These are phyloP conservation scores for Sarocladium oryzae DNA, from an alignment of 2,329 filamentous ascomycete genomes.

Conservation along the genomic window DNA sequence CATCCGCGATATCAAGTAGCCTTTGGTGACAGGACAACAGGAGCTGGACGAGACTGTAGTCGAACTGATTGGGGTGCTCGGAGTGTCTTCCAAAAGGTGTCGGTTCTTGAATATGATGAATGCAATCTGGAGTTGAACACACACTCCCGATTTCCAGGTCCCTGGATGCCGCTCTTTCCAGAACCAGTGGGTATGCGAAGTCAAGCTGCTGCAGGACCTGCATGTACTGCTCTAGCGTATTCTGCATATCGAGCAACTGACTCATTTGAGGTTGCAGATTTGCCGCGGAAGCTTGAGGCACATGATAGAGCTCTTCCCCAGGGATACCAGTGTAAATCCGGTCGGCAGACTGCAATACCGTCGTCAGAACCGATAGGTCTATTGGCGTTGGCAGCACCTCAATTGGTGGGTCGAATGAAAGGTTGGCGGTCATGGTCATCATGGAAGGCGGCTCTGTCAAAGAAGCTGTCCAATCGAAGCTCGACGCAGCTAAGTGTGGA, in stretches of 20 bases:
- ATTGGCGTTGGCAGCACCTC: not conserved
- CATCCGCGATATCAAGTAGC: constrained; percentile 30
- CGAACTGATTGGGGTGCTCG: not conserved
- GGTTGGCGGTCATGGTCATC: too few relatives aligned
- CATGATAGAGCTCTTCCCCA: not conserved
- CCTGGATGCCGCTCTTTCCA: not conserved
- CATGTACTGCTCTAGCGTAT: not conserved
- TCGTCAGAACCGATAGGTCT: not conserved
- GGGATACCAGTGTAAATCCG: not conserved
- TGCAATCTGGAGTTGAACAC: not conserved
- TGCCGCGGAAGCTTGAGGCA: not conserved
- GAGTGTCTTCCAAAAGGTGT: not conserved
- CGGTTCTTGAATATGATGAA: not conserved
- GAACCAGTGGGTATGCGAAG: not conserved
- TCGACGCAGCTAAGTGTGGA: not conserved
- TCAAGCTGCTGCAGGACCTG: not conserved
- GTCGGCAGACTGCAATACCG: not conserved
- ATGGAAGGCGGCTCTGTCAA: not conserved
- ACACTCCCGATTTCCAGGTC: not conserved
- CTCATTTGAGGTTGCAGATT: not conserved
- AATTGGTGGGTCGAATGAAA: not conserved
- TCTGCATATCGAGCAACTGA: not conserved
- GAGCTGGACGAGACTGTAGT: constrained; percentile 26
- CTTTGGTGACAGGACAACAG: constrained; percentile 31
- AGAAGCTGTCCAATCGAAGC: not conserved